A percentile compares a stretch with the other conserved stretches of the same genome.
These are phyloP conservation scores for Hortaea sp. DNA, from an alignment of 2,329 filamentous ascomycete genomes.

Conservation along the genomic window DNA sequence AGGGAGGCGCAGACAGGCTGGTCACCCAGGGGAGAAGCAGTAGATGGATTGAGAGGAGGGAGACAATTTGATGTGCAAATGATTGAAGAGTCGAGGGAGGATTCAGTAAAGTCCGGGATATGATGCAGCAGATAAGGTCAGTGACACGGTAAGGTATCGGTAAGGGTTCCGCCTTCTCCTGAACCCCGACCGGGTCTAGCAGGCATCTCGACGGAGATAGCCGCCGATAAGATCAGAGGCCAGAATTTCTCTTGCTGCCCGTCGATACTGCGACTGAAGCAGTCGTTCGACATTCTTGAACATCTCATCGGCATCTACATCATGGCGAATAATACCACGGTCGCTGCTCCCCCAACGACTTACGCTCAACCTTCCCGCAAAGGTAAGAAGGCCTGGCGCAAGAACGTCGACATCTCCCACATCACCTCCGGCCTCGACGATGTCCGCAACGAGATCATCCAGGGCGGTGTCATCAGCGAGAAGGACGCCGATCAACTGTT, in stretches of 20 bases:
- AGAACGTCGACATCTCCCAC: conserved; percentile 89
- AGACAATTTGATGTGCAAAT: too few relatives aligned
- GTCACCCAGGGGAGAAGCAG: neutral
- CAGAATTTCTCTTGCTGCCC: conserved; percentile 1
- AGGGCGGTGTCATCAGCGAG: conserved; percentile 71
- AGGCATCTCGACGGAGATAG: neutral
- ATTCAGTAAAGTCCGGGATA: too few relatives aligned
- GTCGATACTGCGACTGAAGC: too few relatives aligned
- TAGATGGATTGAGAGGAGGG: neutral
- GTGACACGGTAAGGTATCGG: too few relatives aligned
- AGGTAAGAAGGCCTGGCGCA: conserved; percentile 97
- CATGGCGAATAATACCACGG: conserved; percentile 4
- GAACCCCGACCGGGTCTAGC: too few relatives aligned
- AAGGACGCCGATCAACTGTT: conserved; percentile 78
- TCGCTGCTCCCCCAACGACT: conserved; percentile 58
- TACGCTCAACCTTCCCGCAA: conserved; percentile 86
- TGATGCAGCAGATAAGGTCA: too few relatives aligned
- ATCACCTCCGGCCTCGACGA: conserved; percentile 73
- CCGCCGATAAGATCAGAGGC: conserved; percentile 1
- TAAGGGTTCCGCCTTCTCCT: too few relatives aligned
- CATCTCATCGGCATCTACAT: too few relatives aligned
- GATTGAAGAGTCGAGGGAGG: too few relatives aligned
- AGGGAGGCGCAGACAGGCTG: neutral
- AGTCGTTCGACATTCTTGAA: too few relatives aligned
- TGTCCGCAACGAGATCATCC: conserved; percentile 80